Evolutionary conservation across 2,329 filamentous ascomycete species (phyloP), one percentile per base, ranked within the genome.

Genomic region (Sporothrix brunneoviolacea): DNA sequence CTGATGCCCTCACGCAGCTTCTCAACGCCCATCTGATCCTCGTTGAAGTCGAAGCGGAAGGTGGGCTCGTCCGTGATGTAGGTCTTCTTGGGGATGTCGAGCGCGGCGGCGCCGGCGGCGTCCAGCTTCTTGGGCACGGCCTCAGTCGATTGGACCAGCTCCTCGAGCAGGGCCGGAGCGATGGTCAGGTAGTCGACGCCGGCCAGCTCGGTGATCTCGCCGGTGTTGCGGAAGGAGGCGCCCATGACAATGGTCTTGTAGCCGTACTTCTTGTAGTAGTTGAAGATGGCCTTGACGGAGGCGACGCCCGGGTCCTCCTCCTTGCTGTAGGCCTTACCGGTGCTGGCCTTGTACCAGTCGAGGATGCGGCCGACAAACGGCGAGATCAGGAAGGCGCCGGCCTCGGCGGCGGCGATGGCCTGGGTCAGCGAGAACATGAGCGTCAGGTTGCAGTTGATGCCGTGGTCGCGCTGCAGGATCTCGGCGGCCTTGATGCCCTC

Each of bases 161-260:
- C 83, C 80, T 97, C 93, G 46, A 98, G 86, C 60, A 98, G 84
- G 75, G 84, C 86, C 67, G 93, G 93, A 36, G 93, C 88, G 73
- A 98, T 98, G 69, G 93, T 98, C 64, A 98, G 79, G 80, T 98
- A 98, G 74, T 98, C 93, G 70, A 91, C 96, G 67, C 93, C 93
- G 68, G 91, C 91, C 56, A 98, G 83, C 80, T 98, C 93, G 42
- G 89, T 97, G 73, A 98, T 95, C 79, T 98, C 93, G 65, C 93
- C 93, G 57, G 76, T 76, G 79, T 86, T 97, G 70, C 93, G 84
- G 89, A 98, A 98, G 36, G 91, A 96, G 61, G 93, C 93, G 67
- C 93, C 93, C 93, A 98, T 98, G 74, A 98, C 93, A 64, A 97
- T 96, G 71, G 93, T 98, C 65, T 95, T 95, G 85, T 98, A 96